A percentile compares a stretch with the other conserved stretches of the same genome.
These are phyloP conservation scores for Neopestalotiopsis rosae DNA, from an alignment of 2,329 filamentous ascomycete genomes.

Conservation along the genomic window DNA sequence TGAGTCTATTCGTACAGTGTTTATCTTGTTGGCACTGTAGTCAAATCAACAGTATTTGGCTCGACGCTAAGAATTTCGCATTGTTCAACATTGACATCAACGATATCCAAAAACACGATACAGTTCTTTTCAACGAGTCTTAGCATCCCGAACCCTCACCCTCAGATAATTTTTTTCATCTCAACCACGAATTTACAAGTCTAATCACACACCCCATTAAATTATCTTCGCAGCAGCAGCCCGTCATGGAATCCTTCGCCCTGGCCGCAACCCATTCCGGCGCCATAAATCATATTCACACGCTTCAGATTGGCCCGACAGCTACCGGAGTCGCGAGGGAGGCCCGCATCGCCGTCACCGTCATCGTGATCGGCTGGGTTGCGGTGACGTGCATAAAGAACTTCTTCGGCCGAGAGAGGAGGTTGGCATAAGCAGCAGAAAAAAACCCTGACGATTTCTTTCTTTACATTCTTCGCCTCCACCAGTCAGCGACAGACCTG, in stretches of 20 bases:
- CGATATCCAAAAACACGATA: background rate
- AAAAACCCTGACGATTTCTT: too few species aligned
- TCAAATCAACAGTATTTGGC: background rate
- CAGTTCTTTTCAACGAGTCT: background rate
- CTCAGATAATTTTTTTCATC: too few species aligned
- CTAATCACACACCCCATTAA: too few species aligned
- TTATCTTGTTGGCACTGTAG: background rate
- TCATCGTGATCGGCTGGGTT: constrained; percentile 38
- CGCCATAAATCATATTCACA: constrained; percentile 39
- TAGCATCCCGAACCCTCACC: too few species aligned
- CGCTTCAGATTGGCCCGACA: constrained; percentile 35
- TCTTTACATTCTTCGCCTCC: too few species aligned
- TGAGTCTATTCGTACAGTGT: background rate
- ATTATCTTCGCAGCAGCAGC: background rate
- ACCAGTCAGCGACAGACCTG: too few species aligned
- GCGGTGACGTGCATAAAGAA: constrained; percentile 35
- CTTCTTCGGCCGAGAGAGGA: constrained; percentile 21
- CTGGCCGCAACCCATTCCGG: constrained; percentile 40
- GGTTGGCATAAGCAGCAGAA: background rate
- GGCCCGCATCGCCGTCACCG: constrained; percentile 35
- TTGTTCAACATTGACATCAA: background rate
- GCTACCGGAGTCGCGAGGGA: constrained; percentile 34
- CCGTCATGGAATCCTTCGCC: constrained; percentile 40
- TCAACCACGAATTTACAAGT: too few species aligned
- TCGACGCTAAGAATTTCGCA: background rate